Conservation (phyloP, 2,329 filamentous ascomycete genomes). For the Fusarium sublunatum region DNA sequence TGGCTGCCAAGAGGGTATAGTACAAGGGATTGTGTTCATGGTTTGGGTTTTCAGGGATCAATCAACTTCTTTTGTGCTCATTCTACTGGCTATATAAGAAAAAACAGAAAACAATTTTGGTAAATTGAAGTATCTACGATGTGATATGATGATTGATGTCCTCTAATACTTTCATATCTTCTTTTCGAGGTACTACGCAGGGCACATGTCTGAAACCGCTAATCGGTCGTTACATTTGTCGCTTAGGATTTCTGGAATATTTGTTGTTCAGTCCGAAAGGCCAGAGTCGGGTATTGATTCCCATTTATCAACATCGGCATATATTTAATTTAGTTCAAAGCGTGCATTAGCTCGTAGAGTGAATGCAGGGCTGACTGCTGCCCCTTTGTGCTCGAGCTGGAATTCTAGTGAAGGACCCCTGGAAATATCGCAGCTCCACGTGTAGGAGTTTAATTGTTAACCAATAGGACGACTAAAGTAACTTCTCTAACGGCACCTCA, state of each 20-base stretch:
- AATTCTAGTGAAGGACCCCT: slow-evolving; percentile 20
- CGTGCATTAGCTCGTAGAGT: slow-evolving; percentile 2
- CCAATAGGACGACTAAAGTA: slow-evolving; percentile 22
- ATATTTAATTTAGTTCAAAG: background rate
- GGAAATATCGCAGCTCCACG: slow-evolving; percentile 10
- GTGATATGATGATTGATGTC: background rate
- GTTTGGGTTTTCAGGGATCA: slow-evolving; percentile 12
- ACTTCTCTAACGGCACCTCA: slow-evolving; percentile 10
- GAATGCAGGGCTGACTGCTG: slow-evolving; percentile 1
- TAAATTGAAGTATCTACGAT: background rate
- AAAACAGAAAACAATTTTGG: slow-evolving; percentile 1
- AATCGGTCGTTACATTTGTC: background rate
- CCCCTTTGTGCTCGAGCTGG: slow-evolving; percentile 20
- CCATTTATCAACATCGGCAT: slow-evolving; percentile 24
- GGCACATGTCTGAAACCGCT: background rate
- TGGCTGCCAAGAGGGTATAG: slow-evolving; percentile 12
- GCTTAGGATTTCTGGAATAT: slow-evolving; percentile 1
- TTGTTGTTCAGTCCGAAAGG: slow-evolving; percentile 10
- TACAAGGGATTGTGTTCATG: slow-evolving; percentile 4
- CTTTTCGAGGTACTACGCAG: background rate
- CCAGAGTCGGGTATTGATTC: slow-evolving; percentile 3
- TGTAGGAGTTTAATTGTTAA: slow-evolving; percentile 2
- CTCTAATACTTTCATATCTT: background rate
- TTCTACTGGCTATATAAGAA: slow-evolving; percentile 11
- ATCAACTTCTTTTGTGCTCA: slow-evolving; percentile 2